phyloP scores from a whole-genome alignment of 352 stramenopile genomes.

The Elongisporangium senticosum region DNA sequence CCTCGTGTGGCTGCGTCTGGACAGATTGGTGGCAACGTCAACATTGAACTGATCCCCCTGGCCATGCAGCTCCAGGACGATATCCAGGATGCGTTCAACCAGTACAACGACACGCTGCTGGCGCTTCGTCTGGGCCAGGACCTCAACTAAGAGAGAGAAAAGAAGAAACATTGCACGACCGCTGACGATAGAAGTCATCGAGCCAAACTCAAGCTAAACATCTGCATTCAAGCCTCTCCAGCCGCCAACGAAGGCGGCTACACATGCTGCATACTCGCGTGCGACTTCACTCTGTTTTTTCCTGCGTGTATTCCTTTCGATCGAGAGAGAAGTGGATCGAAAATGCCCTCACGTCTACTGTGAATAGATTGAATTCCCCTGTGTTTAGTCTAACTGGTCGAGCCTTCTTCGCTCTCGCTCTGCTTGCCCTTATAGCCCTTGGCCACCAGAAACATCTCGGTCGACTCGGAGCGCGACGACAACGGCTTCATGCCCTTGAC shows the following conservation, averaged over 20 bases:
- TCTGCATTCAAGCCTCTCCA: neutral
- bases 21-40: conserved; percentile 84
- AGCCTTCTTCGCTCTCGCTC: neutral
- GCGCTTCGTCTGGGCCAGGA: conserved; percentile 81
- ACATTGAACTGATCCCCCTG: conserved; percentile 84
- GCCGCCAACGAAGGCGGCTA: conserved; percentile 3
- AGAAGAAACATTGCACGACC: conserved; percentile 1
- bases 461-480: conserved; percentile 75
- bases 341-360: conserved; percentile 14
- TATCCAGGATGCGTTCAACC: conserved; percentile 88
- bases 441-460: conserved; percentile 80
- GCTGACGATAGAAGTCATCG: conserved; percentile 4
- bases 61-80: conserved; percentile 89
- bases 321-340: conserved; percentile 17
- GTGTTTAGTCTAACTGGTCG: neutral
- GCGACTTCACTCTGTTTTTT: conserved; percentile 15
- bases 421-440: conserved; percentile 48
- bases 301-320: conserved; percentile 17
- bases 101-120: conserved; percentile 88
- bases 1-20: conserved; percentile 75
- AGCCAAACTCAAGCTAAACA: neutral
- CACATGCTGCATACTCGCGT: conserved; percentile 6
- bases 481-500: conserved; percentile 81
- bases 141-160: conserved; percentile 47
- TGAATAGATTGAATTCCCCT: conserved; percentile 22